phyloP scores from a whole-genome alignment of 441 rosid genomes.

The Adansonia grandidieri region DNA sequence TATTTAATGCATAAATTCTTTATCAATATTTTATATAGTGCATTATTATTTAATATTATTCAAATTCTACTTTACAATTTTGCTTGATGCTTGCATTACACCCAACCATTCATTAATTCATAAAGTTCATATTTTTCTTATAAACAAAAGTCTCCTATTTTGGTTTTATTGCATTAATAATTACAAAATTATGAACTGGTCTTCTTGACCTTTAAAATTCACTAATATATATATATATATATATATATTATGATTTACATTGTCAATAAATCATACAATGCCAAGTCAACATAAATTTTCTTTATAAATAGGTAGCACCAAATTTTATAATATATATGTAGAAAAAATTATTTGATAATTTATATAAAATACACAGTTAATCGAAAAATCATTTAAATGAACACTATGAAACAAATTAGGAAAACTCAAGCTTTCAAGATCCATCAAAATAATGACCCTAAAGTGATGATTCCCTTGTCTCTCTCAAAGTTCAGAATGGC shows the following conservation, averaged over 20 bases:
- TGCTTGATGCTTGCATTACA: background rate
- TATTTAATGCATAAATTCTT: background rate
- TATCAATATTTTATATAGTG: background rate
- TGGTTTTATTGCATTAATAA: no score
- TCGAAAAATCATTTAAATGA: background rate
- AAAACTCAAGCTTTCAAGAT: background rate
- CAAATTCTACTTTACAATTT: background rate
- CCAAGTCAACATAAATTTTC: no score
- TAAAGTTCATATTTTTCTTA: background rate
- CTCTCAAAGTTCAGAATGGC: conserved; percentile 23
- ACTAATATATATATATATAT: background rate
- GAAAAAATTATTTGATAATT: no score
- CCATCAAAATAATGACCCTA: background rate
- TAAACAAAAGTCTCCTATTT: background rate
- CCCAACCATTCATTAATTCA: background rate
- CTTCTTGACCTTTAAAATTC: background rate
- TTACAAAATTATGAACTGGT: background rate
- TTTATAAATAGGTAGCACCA: background rate
- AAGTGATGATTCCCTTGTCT: conserved; percentile 23
- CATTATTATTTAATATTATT: background rate
- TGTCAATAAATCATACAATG: no score
- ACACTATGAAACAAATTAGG: background rate
- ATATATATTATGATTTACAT: no score
- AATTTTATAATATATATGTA: no score
- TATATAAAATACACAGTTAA: no score